phyloP scores from a whole-genome alignment of 208 protist species.

The Acanthamoeba castellanii region DNA sequence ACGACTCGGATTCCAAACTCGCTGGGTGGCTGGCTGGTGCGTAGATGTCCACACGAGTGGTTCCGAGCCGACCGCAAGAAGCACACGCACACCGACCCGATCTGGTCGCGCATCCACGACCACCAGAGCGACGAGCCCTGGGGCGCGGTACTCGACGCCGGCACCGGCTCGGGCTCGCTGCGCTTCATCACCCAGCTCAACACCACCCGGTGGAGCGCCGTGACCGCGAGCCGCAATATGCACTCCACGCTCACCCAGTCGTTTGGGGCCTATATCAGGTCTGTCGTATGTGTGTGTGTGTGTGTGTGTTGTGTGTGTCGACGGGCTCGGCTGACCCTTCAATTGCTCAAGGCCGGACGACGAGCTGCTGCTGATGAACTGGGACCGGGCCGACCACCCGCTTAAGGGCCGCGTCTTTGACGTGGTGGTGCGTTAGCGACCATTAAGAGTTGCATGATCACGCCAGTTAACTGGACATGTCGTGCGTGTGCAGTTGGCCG shows the following conservation, averaged over 20 bases:
- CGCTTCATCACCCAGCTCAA: constrained; percentile 40
- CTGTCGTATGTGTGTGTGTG: neutral
- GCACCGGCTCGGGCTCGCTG: constrained; percentile 52
- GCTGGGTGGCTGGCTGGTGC: neutral
- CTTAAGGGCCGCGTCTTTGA: constrained; percentile 40
- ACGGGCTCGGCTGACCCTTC: neutral
- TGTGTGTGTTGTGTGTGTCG: neutral
- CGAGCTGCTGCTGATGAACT: constrained; percentile 64
- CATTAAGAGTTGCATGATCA: neutral
- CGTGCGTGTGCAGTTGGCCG: constrained; percentile 7
- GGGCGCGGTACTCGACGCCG: constrained; percentile 52
- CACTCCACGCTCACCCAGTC: neutral
- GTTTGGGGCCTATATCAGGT: neutral
- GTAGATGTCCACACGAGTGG: constrained; percentile 23
- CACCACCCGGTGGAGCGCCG: constrained; percentile 46
- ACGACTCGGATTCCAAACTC: too few relatives aligned
- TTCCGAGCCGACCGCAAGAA: neutral
- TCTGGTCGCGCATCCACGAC: constrained; percentile 1
- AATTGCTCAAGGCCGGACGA: neutral
- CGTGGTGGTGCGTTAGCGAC: constrained; percentile 13
- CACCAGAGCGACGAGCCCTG: constrained; percentile 26
- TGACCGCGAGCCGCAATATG: constrained; percentile 50
- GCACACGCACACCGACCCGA: neutral
- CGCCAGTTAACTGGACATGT: neutral
- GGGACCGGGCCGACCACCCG: constrained; percentile 25